Base-by-base conservation (phyloP, 1,284 basidiomycete species). In the Ganoderma resinaceum region DNA sequence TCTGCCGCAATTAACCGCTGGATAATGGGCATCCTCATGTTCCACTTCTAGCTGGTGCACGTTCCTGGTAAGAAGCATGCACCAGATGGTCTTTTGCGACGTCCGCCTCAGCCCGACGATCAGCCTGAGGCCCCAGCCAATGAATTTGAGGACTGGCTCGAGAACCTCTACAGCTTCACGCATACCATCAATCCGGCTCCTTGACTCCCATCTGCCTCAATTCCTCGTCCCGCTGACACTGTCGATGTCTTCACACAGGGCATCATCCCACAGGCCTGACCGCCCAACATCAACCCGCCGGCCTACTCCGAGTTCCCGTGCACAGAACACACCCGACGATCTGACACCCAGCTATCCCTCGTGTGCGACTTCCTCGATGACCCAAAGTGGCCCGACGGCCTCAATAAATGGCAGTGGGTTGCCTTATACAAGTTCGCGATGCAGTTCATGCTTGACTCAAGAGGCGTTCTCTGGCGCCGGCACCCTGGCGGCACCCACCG, bases 1-100 rank as follows among this genome's bases (percentile, higher is more conserved):
- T 80, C 75, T 9, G 75, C 76, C 0, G 74, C 76, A 0, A 81
- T 84, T 2, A 85, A 84, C 57, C 59, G 76, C 0, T 86, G 84
- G 82, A 83, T 85, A 6, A 72, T 76, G 0, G 73, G 75, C 0
- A 84, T 85, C 0, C 62, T 82, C 0, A 75, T 76, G 0, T 84
- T 29, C 49, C 49, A 26, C 23, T 52, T 52, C 49, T 4, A 29
- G 12, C 23, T 52, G 11, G 49, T 52, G 2, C 49, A 52, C 5
- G 49, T 52, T 7, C 49, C 49, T 26, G 49, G 49, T 2, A 14
- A 29, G 2, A 2, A 3, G 9, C 49, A 52, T 11, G 26, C 2
- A 3, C 49, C 49, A 2, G 49, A 52, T 12, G 49, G 49, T 26
- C 49, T 52, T 8, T 52, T 26, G 2, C 11, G 49, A 3, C 49